A percentile compares a stretch with the other conserved stretches of the same genome.
Conservation (phyloP, 2,329 filamentous ascomycete species). For the Trichoderma sp. region DNA sequence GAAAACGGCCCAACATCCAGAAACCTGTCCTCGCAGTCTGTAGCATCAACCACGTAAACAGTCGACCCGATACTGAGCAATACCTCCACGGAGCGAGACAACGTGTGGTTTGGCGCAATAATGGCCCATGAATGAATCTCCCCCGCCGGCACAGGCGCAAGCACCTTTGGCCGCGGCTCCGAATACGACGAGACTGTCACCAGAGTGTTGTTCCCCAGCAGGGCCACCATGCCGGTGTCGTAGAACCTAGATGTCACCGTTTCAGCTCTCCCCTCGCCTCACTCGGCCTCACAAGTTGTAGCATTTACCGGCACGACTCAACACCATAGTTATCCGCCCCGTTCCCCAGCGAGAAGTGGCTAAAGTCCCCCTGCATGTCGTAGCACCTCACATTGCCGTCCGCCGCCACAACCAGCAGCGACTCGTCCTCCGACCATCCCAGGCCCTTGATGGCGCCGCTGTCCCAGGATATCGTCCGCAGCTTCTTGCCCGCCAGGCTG, state of each 20-base stretch:
- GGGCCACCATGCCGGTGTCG: constrained; percentile 83
- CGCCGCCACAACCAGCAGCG: constrained; percentile 79
- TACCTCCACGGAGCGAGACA: constrained; percentile 91
- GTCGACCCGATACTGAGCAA: constrained; percentile 81
- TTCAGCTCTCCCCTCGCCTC: not conserved
- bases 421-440: constrained; percentile 96
- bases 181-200: constrained; percentile 85
- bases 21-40: constrained; percentile 85
- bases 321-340: constrained; percentile 87
- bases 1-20: constrained; percentile 90
- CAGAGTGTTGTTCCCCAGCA: constrained; percentile 83
- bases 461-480: constrained; percentile 87
- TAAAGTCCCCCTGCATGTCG: constrained; percentile 91
- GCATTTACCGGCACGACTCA: constrained; percentile 63
- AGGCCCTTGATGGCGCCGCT: constrained; percentile 82
- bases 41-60: constrained; percentile 80
- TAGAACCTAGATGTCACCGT: constrained; percentile 59
- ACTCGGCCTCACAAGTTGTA: not conserved
- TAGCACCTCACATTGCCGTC: constrained; percentile 91
- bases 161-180: constrained; percentile 80
- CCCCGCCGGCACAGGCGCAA: constrained; percentile 74
- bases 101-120: constrained; percentile 80
- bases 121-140: constrained; percentile 85
- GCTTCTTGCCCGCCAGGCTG: constrained; percentile 84
- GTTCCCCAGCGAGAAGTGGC: constrained; percentile 87